Base-by-base conservation (phyloP, 2,329 filamentous ascomycete species). In the Balansia obtecta region DNA sequence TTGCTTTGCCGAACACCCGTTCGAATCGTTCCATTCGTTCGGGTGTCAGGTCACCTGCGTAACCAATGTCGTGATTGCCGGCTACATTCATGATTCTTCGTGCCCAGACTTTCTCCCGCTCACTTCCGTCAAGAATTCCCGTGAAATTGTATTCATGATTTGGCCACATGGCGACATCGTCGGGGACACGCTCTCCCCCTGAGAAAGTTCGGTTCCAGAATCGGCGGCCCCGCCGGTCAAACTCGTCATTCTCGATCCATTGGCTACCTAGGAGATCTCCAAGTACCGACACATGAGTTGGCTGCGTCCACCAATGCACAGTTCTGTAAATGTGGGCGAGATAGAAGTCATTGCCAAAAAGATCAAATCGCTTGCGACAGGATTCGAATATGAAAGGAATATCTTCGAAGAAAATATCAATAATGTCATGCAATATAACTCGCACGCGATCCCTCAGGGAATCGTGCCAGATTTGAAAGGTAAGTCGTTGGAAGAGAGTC, bases 21-120 rank as follows among this genome's bases (percentile, higher is more conserved):
- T 95, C 89, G 63, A 97, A 98, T 1, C 93, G 79, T 30, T 79
- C 72, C 50, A 96, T 73, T 3, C 89, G 80, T 54, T 80, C 74
- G n/a, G 75, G 69, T 40, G 85, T 88, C 54, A 97, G 76, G 65
- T 98, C 93, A 3, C 93, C 93, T 0, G 90, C 88, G 64, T 98
- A 98, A 34, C 93, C 93, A 61, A 98, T 83, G 65, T 98, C 93
- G 63, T 98, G 93, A 62, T 98, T 98, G 1, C 93, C 93, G 0
- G 83, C 89, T 27, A 97, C 80, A 58, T 95, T 94, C 63, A 98
- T 88, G 55, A 96, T 75, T 50, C 85, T 79, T 40, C 72, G 76
- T n/a, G 74, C 68, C 93, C 93, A 97, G 2, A 67, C 65, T 6
- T 71, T 67, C 7, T 70, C 69, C 46, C 72, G 64, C 8, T 70